Evolutionary conservation across 2,329 filamentous ascomycete species (phyloP), one percentile per base, ranked within the genome.

Genomic region (Monilinia vaccinii-corymbosi): DNA sequence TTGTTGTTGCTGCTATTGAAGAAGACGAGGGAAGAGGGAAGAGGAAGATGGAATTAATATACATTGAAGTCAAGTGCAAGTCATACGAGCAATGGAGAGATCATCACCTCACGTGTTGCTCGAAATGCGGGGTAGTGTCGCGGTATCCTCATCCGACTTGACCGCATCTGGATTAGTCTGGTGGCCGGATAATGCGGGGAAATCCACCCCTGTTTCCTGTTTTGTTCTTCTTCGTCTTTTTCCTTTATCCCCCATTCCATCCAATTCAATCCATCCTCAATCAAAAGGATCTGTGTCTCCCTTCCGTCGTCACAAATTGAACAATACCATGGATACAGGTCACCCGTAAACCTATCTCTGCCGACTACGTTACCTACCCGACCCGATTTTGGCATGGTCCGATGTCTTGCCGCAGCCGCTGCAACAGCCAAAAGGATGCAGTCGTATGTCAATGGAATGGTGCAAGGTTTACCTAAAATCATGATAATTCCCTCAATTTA

Each of bases 111-210:
- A 58, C 46, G 56, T 58, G 56, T 58, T 58, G 14, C 59, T n/a
- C 47, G n/a, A 28, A 42, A 32, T 65, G 60, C 47, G 59, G 64
- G 62, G 63, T 61, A 47, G 42, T 6, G 42, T 6, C 14, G 32
- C 2, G 32, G n/a, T n/a, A n/a, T n/a, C n/a, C n/a, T n/a, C 11
- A 34, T 9, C 32, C 2, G 1, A 44, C 25, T 8, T 44, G 44
- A 32, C 51, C 51, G 2, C 1, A 23, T 44, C 2, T 34, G 38
- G 18, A 34, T 32, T 55, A 34, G 40, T 18, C 1, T 23, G 8
- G 6, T 6, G 25, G 44, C 44, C 51, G 31, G 28, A 55, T 18
- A 55, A 44, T 55, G 51, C 51, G 51, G 51, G 42, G 51, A n/a
- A 44, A 55, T 32, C 16, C 4, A 32, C 25, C 51, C 51, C 25